Base-by-base conservation (phyloP, 2,329 filamentous ascomycete species). In the Neonectria hederae region DNA sequence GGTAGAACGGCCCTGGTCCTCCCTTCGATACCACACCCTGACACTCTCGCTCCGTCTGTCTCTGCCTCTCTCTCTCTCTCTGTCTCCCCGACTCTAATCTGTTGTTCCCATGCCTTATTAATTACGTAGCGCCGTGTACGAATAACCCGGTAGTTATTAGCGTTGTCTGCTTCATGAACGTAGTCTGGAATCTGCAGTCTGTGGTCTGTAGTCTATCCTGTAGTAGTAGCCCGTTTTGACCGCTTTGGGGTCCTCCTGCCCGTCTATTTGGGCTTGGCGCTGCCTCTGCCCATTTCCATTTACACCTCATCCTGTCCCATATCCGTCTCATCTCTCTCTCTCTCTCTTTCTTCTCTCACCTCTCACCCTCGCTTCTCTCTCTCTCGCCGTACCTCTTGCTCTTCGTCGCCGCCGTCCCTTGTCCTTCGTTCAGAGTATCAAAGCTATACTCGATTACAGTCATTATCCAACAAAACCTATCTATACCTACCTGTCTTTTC, bases 231-330 rank as follows among this genome's bases (percentile, higher is more conserved):
- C 42, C 28, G 30, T 11, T 51, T 19, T 56, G 26, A 48, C 38
- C 52, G 46, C 10, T 51, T 53, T 45, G 22, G 46, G 17, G 21
- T 35, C 52, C 55, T 57, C 59, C 53, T 32, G 28, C 43, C 43
- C 28, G n/a, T 49, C 46, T n/a, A 4, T 13, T 49, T 30, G 26
- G 46, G 46, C 46, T 62, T 62, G 54, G 59, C 59, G 59, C 26
- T 21, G 38, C 40, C 48, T 58, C 45, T 40, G 59, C 61, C 54
- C 45, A 53, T 46, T 61, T 46, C 45, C 57, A 56, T 63, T 59
- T 63, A 59, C 61, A 63, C 55, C 43, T 54, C 57, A 65, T 55
- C 22, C 43, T 42, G 38, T 42, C 58, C 40, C 57, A 54, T 48
- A 42, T 42, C 21, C 22, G 46, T 32, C 45, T 21, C 22, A 17